phyloP scores from a whole-genome alignment of 805 yeast species.

The Clavispora phyllophila region DNA sequence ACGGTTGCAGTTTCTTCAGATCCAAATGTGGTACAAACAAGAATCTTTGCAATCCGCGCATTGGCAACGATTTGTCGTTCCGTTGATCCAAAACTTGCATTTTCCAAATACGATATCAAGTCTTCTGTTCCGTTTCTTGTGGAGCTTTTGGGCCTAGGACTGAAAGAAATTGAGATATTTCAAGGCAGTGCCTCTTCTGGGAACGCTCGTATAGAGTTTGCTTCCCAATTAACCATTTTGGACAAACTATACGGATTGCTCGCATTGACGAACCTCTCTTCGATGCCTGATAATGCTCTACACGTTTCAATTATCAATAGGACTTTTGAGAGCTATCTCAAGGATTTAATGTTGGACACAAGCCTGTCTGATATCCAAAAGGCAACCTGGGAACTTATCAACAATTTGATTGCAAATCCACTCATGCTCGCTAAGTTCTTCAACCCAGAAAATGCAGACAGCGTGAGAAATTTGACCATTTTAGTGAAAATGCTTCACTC shows the following conservation, averaged over 20 bases:
- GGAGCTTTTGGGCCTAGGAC: slow-evolving; percentile 36
- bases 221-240: slow-evolving; percentile 26
- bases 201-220: not conserved
- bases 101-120: slow-evolving; percentile 35
- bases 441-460: slow-evolving; percentile 42
- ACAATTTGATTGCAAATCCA: slow-evolving; percentile 49
- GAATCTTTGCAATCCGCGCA: slow-evolving; percentile 34
- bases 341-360: slow-evolving; percentile 35
- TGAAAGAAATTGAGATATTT: not conserved
- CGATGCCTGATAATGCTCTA: slow-evolving; percentile 36
- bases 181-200: not conserved
- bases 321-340: slow-evolving; percentile 42
- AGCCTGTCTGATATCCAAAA: slow-evolving; percentile 45
- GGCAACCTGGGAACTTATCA: slow-evolving; percentile 58
- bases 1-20: slow-evolving; percentile 14
- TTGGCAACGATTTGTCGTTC: slow-evolving; percentile 43
- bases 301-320: slow-evolving; percentile 38
- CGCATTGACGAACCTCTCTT: slow-evolving; percentile 65
- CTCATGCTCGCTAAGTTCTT: slow-evolving; percentile 50
- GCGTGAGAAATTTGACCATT: slow-evolving; percentile 25
- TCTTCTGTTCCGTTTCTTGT: slow-evolving; percentile 46
- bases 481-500: slow-evolving; percentile 32
- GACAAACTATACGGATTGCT: slow-evolving; percentile 54
- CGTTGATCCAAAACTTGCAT: slow-evolving; percentile 38
- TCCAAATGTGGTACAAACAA: slow-evolving; percentile 16